A percentile compares a stretch with the other conserved stretches of the same genome.
These are phyloP conservation scores for Eremothecium coryli DNA, from an alignment of 1,139 yeast species.

Conservation along the genomic window DNA sequence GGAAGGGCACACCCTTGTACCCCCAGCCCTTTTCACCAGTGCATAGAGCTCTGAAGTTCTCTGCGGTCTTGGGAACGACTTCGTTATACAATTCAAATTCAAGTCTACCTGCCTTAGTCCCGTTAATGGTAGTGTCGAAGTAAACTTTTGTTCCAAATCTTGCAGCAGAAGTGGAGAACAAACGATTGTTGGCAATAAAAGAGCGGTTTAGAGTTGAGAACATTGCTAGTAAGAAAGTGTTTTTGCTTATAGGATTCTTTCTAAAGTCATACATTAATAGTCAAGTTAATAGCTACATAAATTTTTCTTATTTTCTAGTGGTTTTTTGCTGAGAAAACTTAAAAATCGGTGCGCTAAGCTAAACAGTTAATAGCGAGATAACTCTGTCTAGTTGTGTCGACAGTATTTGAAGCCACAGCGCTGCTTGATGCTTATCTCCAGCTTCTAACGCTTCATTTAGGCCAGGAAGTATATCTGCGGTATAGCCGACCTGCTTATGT, in stretches of 20 bases:
- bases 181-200: conserved; percentile 8
- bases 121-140: conserved; percentile 32
- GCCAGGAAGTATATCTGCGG: conserved; percentile 34
- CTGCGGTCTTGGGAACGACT: conserved; percentile 95
- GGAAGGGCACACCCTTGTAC: conserved; percentile 86
- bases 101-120: conserved; percentile 55
- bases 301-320: no score
- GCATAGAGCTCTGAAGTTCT: conserved; percentile 93
- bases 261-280: no score
- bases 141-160: conserved; percentile 33
- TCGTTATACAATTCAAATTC: conserved; percentile 82
- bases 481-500: conserved; percentile 26
- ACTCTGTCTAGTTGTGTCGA: conserved; percentile 20
- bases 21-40: conserved; percentile 98
- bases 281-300: no score
- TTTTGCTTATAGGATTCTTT: no score
- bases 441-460: conserved; percentile 33
- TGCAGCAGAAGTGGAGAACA: conserved; percentile 22
- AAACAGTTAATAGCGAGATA: conserved; percentile 7
- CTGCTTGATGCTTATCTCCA: conserved; percentile 26
- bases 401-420: conserved; percentile 24
- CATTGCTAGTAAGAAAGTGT: no score
- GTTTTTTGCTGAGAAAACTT: no score
- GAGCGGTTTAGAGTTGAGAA: no score
- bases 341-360: no score